Percentiles rank a stretch among this genome's conserved stretches.
Conservation (phyloP, 306 rosid species). For the Fragaria iinumae region DNA sequence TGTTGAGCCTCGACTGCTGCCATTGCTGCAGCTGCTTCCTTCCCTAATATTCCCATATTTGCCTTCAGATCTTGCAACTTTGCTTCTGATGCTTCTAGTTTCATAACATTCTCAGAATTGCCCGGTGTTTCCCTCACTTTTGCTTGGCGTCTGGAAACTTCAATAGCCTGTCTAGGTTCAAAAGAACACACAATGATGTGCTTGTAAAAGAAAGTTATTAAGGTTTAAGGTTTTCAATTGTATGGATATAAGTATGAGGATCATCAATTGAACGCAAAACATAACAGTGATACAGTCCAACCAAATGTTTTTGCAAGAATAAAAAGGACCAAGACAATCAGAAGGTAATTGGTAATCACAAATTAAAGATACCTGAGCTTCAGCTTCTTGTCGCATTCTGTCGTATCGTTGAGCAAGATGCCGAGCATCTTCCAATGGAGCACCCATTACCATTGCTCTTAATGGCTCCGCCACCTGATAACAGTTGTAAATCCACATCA, state of each 20-base stretch:
- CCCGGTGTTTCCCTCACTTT: conserved; percentile 81
- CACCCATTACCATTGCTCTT: conserved; percentile 91
- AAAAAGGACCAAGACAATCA: background rate
- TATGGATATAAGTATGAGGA: background rate
- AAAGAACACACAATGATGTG: conserved; percentile 40
- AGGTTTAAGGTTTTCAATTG: background rate
- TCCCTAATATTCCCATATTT: conserved; percentile 86
- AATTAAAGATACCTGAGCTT: conserved; percentile 68
- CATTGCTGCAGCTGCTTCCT: conserved; percentile 98
- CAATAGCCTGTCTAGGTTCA: conserved; percentile 94
- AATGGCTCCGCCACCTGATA: conserved; percentile 87
- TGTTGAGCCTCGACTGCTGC: conserved; percentile 98
- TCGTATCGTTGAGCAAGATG: conserved; percentile 96
- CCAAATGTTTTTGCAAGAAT: background rate
- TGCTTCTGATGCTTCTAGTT: conserved; percentile 82
- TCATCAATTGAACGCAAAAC: background rate
- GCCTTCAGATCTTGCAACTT: conserved; percentile 85
- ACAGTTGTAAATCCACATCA: conserved; percentile 19
- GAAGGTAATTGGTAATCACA: conserved; percentile 9
- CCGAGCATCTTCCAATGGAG: conserved; percentile 94
- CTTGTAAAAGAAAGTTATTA: conserved; percentile 19
- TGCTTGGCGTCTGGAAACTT: conserved; percentile 88
- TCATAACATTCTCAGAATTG: conserved; percentile 65
- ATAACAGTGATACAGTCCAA: background rate
- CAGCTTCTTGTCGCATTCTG: conserved; percentile 92